Conservation (phyloP, 345 rosid species). For the Syzygium aqueum region DNA sequence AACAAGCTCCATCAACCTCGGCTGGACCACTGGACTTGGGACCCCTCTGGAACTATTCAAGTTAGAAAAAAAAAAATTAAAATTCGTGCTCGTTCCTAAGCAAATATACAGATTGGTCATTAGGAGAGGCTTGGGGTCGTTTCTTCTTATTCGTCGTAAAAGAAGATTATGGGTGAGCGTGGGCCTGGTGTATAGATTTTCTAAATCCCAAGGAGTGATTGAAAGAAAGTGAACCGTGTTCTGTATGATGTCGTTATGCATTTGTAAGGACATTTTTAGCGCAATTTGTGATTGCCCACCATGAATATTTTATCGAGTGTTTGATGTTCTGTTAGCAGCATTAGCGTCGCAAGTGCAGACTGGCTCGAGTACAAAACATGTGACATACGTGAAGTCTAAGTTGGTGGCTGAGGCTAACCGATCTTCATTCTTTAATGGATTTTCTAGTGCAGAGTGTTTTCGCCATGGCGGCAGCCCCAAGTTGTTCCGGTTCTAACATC, state of each 20-base stretch:
- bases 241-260: neutral
- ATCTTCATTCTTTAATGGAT: constrained; percentile 3
- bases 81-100: neutral
- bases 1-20: constrained; percentile 41
- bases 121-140: neutral
- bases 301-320: neutral
- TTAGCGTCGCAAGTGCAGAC: neutral
- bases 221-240: neutral
- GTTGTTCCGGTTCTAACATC: constrained; percentile 18
- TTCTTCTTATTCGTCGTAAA: neutral
- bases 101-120: neutral
- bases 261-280: neutral
- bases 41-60: constrained; percentile 60
- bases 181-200: neutral
- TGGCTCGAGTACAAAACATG: neutral
- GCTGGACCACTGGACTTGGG: constrained; percentile 34
- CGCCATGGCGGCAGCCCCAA: neutral
- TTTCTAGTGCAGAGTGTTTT: neutral
- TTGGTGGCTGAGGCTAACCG: constrained; percentile 31
- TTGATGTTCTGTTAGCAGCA: neutral
- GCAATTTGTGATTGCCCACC: neutral
- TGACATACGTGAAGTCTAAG: constrained; percentile 26
- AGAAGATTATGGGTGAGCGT: neutral
- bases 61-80: neutral
- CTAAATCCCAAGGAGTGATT: neutral